Evolutionary conservation across 108 stramenopile genomes (phyloP), one percentile per base, ranked within the genome.

Genomic region (Cyclotella atomus): DNA sequence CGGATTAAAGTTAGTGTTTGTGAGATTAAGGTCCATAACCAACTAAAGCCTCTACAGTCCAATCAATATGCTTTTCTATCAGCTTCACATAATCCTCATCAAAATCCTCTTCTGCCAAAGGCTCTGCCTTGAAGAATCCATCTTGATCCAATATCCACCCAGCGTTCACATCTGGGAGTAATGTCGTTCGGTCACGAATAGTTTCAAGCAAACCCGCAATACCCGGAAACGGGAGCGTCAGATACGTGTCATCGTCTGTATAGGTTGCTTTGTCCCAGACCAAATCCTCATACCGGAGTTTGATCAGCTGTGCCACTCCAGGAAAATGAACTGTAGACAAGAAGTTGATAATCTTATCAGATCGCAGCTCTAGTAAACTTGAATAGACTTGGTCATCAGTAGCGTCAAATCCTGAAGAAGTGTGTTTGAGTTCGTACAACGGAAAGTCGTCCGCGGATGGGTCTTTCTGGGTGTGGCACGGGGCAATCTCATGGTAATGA

Each of bases 261-360:
- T 44, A 50, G 33, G 66, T 30, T 50, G 35, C 71, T 28, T 35
- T 29, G 30, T 75, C 66, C 65, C 77, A 81, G 24, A 75, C 56
- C 53, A 87, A 62, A 52, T 81, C 67, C 53, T 89, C 83, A 59
- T 87, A 89, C 33, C 67, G 71, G 4, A 84, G 53, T 10, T 60
- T 24, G 29, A 84, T 76, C 0, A 70, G 54, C 61, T 73, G 36
- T 15, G 62, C 78, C 12, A 73, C 79, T 36, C 71, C 79, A 20
- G 67, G 38, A 56, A 65, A 80, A 55, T 66, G 27, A 4, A 61
- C 78, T 61, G 66, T 67, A 23, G 56, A 49, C 45, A 73, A 36
- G 60, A 78, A 81, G 72, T 89, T 85, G 21, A 45, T 46, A 30
- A 89, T 71, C 71, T 89, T 89, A 45, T 84, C 86, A 12, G 83